Percentiles rank a stretch among this genome's conserved stretches.
Evolutionary conservation across 345 rosid genomes (phyloP).

Genomic region (Psidium friedrichsthalianum): DNA sequence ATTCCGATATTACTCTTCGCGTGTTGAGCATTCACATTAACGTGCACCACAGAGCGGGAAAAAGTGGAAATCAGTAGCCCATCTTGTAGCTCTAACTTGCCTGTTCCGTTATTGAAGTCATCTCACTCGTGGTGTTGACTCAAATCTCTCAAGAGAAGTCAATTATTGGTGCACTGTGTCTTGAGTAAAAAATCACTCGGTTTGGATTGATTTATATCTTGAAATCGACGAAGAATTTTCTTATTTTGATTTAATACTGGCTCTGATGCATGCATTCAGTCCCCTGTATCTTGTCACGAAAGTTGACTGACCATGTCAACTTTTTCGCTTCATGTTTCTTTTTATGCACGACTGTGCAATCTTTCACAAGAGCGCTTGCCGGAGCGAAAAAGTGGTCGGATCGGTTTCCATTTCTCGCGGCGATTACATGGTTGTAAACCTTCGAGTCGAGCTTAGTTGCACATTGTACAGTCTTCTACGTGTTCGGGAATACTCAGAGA

Average conservation of each 20-base stretch:
- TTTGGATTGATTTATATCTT: not conserved
- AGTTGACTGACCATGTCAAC: not conserved
- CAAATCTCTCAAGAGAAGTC: not conserved
- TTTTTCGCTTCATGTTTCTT: not conserved
- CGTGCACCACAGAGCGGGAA: not conserved
- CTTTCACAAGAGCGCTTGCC: constrained; percentile 27
- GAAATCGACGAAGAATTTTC: not conserved
- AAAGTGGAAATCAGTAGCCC: not conserved
- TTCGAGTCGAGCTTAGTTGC: constrained; percentile 25
- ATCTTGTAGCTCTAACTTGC: not conserved
- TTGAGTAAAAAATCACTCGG: not conserved
- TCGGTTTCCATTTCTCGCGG: constrained; percentile 22
- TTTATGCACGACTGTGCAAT: constrained; percentile 10
- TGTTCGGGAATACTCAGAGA: constrained; percentile 15
- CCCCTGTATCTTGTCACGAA: not conserved
- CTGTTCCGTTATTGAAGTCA: not conserved
- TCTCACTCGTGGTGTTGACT: not conserved
- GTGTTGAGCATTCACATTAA: not conserved
- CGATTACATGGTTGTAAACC: constrained; percentile 18
- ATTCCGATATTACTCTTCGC: not conserved
- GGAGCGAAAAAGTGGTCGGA: constrained; percentile 16
- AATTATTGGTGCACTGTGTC: accelerated
- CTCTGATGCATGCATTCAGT: not conserved
- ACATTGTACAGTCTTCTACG: constrained; percentile 24
- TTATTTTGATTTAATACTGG: not conserved